Evolutionary conservation across 2,329 filamentous ascomycete species (phyloP).

Genomic region (Sphaerulina musiva): DNA sequence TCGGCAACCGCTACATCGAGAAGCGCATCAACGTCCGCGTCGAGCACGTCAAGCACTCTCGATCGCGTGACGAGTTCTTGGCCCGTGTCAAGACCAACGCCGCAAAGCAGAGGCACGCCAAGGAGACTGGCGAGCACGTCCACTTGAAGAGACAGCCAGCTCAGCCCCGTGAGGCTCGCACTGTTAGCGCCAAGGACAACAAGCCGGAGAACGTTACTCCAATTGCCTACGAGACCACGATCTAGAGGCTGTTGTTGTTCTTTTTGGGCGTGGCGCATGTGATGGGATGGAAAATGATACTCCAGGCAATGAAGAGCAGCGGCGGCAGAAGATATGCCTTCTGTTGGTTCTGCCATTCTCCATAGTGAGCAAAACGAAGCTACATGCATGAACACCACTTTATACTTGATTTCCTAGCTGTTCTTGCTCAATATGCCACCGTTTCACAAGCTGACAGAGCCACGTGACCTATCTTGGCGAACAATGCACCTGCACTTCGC

Average conservation of each 20-base stretch:
- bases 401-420: conserved; percentile 5
- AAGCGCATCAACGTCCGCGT: conserved; percentile 99
- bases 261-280: conserved; percentile 22
- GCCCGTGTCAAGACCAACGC: conserved; percentile 95
- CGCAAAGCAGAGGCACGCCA: conserved; percentile 84
- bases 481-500: conserved; percentile 1
- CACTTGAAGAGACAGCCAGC: conserved; percentile 87
- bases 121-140: conserved; percentile 77
- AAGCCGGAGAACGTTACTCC: conserved; percentile 85
- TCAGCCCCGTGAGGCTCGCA: conserved; percentile 72
- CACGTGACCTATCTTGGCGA: conserved; percentile 5
- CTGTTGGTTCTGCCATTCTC: conserved; percentile 17
- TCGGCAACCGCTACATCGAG: conserved; percentile 99
- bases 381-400: conserved; percentile 21
- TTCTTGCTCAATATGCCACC: not conserved
- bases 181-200: conserved; percentile 73
- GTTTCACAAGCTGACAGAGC: not conserved
- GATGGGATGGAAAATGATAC: conserved; percentile 14
- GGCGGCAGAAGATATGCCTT: conserved; percentile 12
- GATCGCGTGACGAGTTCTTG: conserved; percentile 95
- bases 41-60: conserved; percentile 92
- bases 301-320: conserved; percentile 15
- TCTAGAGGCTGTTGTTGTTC: conserved; percentile 53
- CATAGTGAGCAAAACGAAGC: conserved; percentile 24
- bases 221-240: conserved; percentile 95